phyloP scores from a whole-genome alignment of 805 yeast genomes.

The Helenozyma baotianmanensis region DNA sequence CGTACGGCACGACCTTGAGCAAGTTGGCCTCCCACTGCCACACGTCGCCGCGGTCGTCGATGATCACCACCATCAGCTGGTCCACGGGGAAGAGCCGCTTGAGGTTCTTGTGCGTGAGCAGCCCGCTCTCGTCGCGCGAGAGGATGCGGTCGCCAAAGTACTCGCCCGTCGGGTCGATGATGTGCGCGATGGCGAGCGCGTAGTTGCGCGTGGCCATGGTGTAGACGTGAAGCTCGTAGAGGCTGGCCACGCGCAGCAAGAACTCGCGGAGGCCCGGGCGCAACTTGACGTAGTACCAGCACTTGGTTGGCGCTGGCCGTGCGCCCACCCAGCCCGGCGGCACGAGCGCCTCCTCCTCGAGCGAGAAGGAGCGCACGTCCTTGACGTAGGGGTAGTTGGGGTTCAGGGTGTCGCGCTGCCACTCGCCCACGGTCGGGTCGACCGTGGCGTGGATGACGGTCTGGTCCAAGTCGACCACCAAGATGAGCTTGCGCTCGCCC shows the following conservation, averaged over 20 bases:
- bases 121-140: conserved; percentile 92
- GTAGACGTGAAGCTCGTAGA: conserved; percentile 88
- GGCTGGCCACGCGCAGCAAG: conserved; percentile 54
- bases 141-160: conserved; percentile 89
- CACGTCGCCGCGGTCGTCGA: conserved; percentile 97
- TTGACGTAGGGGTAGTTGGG: conserved; percentile 82
- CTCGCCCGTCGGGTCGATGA: conserved; percentile 84
- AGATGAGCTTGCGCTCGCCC: conserved; percentile 63
- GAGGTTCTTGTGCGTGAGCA: conserved; percentile 81
- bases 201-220: conserved; percentile 98
- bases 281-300: conserved; percentile 90
- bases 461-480: conserved; percentile 95
- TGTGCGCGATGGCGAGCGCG: conserved; percentile 82
- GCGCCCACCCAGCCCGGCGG: conserved; percentile 62
- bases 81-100: conserved; percentile 91
- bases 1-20: conserved; percentile 90
- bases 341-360: conserved; percentile 67
- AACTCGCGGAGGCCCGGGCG: conserved; percentile 84
- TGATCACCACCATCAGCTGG: conserved; percentile 92
- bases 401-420: conserved; percentile 83
- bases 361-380: conserved; percentile 71
- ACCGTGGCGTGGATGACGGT: conserved; percentile 97
- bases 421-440: conserved; percentile 94
- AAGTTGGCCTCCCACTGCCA: conserved; percentile 96
- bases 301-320: conserved; percentile 50